Percentiles rank a stretch among this genome's conserved stretches.
Evolutionary conservation across 2,329 filamentous ascomycete species (phyloP).

Genomic region (Metarhizium anisopliae): DNA sequence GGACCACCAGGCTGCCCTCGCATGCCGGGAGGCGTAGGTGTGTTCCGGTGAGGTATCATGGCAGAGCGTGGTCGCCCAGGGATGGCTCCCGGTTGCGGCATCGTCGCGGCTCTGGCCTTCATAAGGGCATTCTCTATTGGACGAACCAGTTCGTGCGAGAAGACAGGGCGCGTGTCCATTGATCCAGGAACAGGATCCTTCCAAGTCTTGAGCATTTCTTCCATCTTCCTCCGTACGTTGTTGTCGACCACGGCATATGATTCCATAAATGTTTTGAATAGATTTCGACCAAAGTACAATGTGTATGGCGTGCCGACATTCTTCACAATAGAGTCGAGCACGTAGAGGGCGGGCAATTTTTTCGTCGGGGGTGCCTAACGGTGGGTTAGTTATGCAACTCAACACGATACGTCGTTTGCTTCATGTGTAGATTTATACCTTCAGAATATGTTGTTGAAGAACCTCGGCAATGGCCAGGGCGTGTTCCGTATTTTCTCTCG

Average conservation of each 20-base stretch:
- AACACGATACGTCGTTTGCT: background rate
- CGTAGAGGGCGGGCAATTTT: constrained; percentile 92
- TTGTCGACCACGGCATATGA: constrained; percentile 85
- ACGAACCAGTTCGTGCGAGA: constrained; percentile 74
- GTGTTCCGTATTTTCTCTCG: constrained; percentile 93
- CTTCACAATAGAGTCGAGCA: constrained; percentile 96
- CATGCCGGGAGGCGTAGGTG: constrained; percentile 60
- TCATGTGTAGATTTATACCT: constrained; percentile 47
- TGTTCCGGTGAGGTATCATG: constrained; percentile 55
- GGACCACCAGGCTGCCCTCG: constrained; percentile 15
- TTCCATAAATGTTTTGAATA: constrained; percentile 95
- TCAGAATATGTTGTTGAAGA: constrained; percentile 86
- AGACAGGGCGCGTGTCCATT: constrained; percentile 85
- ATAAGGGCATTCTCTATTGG: constrained; percentile 92
- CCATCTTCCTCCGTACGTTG: constrained; percentile 78
- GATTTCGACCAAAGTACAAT: constrained; percentile 81
- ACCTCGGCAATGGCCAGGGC: constrained; percentile 87
- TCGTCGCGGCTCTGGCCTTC: constrained; percentile 59
- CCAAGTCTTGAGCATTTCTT: constrained; percentile 97
- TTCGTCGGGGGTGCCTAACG: constrained; percentile 72
- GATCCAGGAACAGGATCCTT: constrained; percentile 94
- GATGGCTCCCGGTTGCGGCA: constrained; percentile 43
- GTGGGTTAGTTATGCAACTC: constrained; percentile 27
- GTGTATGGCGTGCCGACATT: constrained; percentile 98
- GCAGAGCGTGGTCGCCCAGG: constrained; percentile 38